phyloP scores from a whole-genome alignment of 2,329 filamentous ascomycete species.

The Mariannaea sp. region DNA sequence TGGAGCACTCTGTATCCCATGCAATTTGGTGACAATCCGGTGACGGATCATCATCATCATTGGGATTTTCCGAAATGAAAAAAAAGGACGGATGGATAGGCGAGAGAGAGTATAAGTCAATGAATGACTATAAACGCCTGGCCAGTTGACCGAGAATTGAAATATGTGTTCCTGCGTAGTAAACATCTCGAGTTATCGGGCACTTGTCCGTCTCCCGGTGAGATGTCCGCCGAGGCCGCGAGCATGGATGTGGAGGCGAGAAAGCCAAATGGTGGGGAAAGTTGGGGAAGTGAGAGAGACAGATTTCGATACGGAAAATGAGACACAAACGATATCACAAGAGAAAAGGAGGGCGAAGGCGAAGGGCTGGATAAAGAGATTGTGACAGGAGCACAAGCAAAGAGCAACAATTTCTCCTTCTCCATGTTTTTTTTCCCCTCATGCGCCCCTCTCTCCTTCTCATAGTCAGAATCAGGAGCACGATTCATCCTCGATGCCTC shows the following conservation, averaged over 20 bases:
- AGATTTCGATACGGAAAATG: background rate
- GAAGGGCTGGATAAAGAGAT: background rate
- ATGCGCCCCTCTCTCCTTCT: background rate
- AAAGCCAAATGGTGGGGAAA: conserved; percentile 16
- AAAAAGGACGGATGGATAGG: background rate
- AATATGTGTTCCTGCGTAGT: too few relatives aligned
- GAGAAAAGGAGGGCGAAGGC: background rate
- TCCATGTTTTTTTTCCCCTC: conserved; percentile 2
- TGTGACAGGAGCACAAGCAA: background rate
- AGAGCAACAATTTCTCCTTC: background rate
- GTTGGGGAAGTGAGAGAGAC: conserved; percentile 12
- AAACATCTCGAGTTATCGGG: conserved; percentile 10
- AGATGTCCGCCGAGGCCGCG: conserved; percentile 18
- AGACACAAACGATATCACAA: background rate
- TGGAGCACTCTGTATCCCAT: too few relatives aligned
- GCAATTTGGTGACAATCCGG: too few relatives aligned
- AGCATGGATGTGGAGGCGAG: conserved; percentile 8
- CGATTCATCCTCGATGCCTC: conserved; percentile 3
- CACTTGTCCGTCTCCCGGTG: conserved; percentile 19
- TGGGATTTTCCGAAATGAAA: too few relatives aligned
- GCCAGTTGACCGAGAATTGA: conserved; percentile 15
- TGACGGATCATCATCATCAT: too few relatives aligned
- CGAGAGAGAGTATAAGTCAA: background rate
- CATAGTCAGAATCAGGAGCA: background rate
- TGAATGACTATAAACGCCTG: background rate